These are phyloP conservation scores for Emericellopsis terricola DNA, from an alignment of 495 filamentous ascomycete species.

Conservation along the genomic window DNA sequence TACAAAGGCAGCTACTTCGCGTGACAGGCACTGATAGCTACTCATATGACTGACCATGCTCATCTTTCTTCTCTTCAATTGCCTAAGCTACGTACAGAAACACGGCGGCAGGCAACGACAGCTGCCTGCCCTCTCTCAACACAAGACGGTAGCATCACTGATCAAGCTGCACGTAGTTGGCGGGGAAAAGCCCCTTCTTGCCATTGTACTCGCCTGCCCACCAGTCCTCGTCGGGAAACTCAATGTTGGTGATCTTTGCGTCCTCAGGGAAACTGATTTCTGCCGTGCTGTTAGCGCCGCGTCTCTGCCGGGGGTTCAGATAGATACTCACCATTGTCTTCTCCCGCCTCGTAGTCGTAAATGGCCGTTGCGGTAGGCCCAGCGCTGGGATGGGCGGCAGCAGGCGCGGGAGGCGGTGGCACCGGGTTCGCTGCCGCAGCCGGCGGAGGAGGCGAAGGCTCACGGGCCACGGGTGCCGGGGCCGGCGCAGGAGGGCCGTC, in stretches of 20 bases:
- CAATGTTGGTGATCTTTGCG: slow-evolving; percentile 49
- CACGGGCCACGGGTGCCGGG: slow-evolving; percentile 2
- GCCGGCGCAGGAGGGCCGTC: slow-evolving; percentile 15
- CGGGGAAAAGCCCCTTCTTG: slow-evolving; percentile 75
- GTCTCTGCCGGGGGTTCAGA: too few species aligned
- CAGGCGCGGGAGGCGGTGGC: slow-evolving; percentile 7
- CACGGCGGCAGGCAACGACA: too few species aligned
- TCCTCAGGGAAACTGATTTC: slow-evolving; percentile 84
- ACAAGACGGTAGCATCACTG: too few species aligned
- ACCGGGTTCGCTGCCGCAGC: slow-evolving; percentile 11
- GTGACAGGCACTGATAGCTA: too few species aligned
- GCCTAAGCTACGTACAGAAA: too few species aligned
- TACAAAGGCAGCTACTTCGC: too few species aligned
- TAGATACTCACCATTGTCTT: slow-evolving; percentile 59
- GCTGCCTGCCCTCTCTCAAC: too few species aligned
- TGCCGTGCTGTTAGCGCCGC: too few species aligned
- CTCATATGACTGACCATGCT: too few species aligned
- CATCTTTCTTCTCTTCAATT: too few species aligned
- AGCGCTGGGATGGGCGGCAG: slow-evolving; percentile 13
- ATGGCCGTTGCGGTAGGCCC: slow-evolving; percentile 61
- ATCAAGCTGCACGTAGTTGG: slow-evolving; percentile 60
- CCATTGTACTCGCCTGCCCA: slow-evolving; percentile 81
- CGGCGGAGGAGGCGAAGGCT: slow-evolving; percentile 9
- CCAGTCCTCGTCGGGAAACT: slow-evolving; percentile 98
- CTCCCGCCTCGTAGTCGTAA: slow-evolving; percentile 94